Evolutionary conservation across 1,139 yeast genomes (phyloP), one percentile per base, ranked within the genome.

Genomic region (Kodamaea alishanica): DNA sequence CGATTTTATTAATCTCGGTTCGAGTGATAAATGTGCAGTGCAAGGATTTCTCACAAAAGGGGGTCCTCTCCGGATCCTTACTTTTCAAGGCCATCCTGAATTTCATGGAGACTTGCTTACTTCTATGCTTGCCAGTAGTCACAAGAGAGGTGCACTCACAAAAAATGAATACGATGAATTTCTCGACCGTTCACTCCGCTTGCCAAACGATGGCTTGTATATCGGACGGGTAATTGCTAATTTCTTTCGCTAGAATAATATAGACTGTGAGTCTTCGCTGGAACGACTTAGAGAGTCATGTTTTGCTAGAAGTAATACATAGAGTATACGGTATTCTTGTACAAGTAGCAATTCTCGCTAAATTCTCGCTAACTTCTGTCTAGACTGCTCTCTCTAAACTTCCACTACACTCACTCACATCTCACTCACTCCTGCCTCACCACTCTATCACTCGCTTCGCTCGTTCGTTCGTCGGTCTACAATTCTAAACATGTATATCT

Each of bases 31-130:
- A 34, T 82, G 94, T 47, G 54, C 61, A 1, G 63, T 78, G 27
- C 96, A 89, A 54, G 85, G 95, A 34, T 42, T 77, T 25, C 45
- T 71, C 47, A 79, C 75, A 46, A 68, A 63, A 42, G 62, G 66
- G 6, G 69, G 65, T 44, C 63, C 66, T 0, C 33, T 66, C 15
- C 67, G 68, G 37, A 42, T 82, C 4, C 63, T 87, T 32, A 77
- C 94, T 0, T 77, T 87, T 50, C 97, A 89, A 57, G 96, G 96
- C 0, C 97, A 89, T 54, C 96, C 97, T 0, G 97, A 89, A 56
- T 88, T 85, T 52, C 56, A 67, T 24, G 61, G 69, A 1, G 71
- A 61, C 2, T 48, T 57, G 35, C 59, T 67, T 2, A 46, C 52
- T 32, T 64, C 37, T 44, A 65, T 55, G 57, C 65, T 55, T 43